A percentile compares a stretch with the other conserved stretches of the same genome.
Conservation (phyloP, 768 basidiomycete genomes). For the Sarcodon sp. region DNA sequence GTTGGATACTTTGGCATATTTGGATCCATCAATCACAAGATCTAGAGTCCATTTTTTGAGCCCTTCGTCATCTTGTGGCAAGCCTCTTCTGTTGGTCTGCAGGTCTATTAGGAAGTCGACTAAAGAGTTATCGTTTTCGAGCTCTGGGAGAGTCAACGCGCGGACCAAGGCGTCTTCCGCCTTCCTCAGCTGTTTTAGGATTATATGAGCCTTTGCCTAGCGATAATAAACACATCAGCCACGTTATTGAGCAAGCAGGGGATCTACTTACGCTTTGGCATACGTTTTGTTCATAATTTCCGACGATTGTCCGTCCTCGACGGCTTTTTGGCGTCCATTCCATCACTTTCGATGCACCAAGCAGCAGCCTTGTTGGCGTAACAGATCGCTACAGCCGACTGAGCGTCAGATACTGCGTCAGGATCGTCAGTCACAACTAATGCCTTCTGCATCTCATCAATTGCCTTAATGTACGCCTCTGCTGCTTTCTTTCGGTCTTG, state of each 20-base stretch:
- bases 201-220: conserved; percentile 17
- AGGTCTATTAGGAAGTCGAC: too few relatives aligned
- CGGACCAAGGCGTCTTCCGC: conserved; percentile 3
- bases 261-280: conserved; percentile 17
- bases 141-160: too few relatives aligned
- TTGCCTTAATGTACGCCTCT: conserved; percentile 18
- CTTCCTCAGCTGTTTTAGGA: conserved; percentile 10
- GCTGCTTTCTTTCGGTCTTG: conserved; percentile 17
- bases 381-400: conserved; percentile 16
- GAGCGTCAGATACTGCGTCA: conserved; percentile 7
- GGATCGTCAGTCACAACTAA: conserved; percentile 15
- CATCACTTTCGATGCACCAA: conserved; percentile 16
- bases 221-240: conserved; percentile 12
- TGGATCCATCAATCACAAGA: too few relatives aligned
- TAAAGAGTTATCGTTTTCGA: too few relatives aligned
- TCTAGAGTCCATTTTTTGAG: too few relatives aligned
- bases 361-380: conserved; percentile 20
- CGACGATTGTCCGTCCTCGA: conserved; percentile 19
- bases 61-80: too few relatives aligned
- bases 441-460: conserved; percentile 13
- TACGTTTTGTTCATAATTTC: conserved; percentile 15
- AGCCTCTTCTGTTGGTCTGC: too few relatives aligned
- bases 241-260: background rate
- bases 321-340: conserved; percentile 15
- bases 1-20: too few relatives aligned